phyloP scores from a whole-genome alignment of 2,329 filamentous ascomycete genomes.

The Arthroderma uncinatum region DNA sequence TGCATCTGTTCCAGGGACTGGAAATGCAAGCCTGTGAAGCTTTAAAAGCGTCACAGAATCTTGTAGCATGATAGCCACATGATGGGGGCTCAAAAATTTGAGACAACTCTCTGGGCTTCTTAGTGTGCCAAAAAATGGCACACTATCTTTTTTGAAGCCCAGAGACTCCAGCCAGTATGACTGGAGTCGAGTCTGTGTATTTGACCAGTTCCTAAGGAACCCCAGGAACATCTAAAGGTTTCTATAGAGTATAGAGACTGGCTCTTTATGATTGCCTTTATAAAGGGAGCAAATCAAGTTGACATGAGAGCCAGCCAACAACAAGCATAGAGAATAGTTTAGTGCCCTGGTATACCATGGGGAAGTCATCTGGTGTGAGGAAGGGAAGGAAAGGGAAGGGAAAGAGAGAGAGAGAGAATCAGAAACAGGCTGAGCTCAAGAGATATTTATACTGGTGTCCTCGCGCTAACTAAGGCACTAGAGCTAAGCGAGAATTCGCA shows the following conservation, averaged over 20 bases:
- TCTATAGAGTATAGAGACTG: too few species aligned
- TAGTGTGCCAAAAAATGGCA: not conserved
- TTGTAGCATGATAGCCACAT: not conserved
- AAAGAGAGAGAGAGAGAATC: not conserved
- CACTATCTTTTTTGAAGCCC: conserved; percentile 1
- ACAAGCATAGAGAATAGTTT: not conserved
- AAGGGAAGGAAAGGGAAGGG: not conserved
- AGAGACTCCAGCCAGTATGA: conserved; percentile 6
- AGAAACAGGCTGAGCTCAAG: not conserved
- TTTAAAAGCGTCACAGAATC: not conserved
- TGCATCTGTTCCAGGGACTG: not conserved
- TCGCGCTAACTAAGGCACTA: not conserved
- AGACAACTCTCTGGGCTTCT: conserved; percentile 3
- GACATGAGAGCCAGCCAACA: not conserved
- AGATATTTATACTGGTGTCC: not conserved
- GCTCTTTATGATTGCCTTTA: not conserved
- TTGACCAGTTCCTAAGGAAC: not conserved
- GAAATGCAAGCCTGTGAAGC: not conserved
- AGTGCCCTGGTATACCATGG: not conserved
- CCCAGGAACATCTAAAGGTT: not conserved
- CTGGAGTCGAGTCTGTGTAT: conserved; percentile 4
- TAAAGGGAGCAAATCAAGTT: not conserved
- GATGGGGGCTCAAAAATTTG: not conserved
- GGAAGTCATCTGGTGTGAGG: not conserved
- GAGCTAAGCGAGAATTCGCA: not conserved